A percentile compares a stretch with the other conserved stretches of the same genome.
These are phyloP conservation scores for Exophiala mesophila DNA, from an alignment of 2,329 filamentous ascomycete genomes.

Conservation along the genomic window DNA sequence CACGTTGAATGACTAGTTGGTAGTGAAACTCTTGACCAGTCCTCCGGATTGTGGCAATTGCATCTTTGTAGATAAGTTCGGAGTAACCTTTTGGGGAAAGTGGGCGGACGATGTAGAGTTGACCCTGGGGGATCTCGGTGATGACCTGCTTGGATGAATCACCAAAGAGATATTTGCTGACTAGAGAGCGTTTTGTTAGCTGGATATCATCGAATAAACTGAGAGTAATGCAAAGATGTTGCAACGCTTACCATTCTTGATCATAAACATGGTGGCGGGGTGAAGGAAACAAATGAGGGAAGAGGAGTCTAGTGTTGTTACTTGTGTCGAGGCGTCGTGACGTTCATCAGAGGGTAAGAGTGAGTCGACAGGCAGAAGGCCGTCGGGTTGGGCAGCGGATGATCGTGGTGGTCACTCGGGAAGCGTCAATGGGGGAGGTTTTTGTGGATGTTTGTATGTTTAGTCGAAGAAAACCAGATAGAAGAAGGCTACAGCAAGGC, in stretches of 20 bases:
- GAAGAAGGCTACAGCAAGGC: neutral
- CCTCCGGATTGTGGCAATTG: conserved; percentile 81
- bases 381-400: too few relatives aligned
- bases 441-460: too few relatives aligned
- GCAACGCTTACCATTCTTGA: conserved; percentile 48
- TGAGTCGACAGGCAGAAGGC: too few relatives aligned
- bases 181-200: conserved; percentile 42
- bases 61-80: conserved; percentile 98
- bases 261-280: conserved; percentile 49
- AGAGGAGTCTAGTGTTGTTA: too few relatives aligned
- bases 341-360: too few relatives aligned
- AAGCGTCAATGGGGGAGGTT: too few relatives aligned
- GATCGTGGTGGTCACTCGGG: too few relatives aligned
- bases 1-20: conserved; percentile 90
- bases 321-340: too few relatives aligned
- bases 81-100: conserved; percentile 96
- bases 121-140: conserved; percentile 89
- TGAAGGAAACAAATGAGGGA: neutral
- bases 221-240: conserved; percentile 17
- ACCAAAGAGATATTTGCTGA: conserved; percentile 87
- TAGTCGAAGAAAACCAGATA: too few relatives aligned
- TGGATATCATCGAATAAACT: conserved; percentile 6
- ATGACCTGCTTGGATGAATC: conserved; percentile 87
- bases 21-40: conserved; percentile 96
- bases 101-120: conserved; percentile 94